Evolutionary conservation across 208 protist genomes (phyloP), one percentile per base, ranked within the genome.

Genomic region (Crithidia thermophila): DNA sequence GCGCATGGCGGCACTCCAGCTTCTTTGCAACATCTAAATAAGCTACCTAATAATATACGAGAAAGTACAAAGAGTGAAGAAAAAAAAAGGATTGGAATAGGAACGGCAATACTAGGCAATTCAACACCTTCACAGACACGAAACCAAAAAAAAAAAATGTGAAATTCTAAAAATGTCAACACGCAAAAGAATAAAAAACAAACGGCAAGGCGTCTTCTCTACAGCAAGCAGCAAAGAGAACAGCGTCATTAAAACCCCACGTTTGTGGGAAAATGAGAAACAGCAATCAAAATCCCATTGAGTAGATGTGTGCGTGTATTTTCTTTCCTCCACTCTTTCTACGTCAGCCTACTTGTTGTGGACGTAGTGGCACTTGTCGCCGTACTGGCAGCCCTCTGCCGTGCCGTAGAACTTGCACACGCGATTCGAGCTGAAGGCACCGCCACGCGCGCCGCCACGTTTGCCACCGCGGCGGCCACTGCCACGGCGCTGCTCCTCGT

Each of bases 301-400:
- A n/a, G n/a, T n/a, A n/a, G n/a, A n/a, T n/a, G n/a, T n/a, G n/a
- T n/a, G n/a, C n/a, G n/a, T n/a, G n/a, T n/a, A n/a, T n/a, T n/a
- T n/a, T n/a, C n/a, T n/a, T n/a, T n/a, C n/a, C n/a, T n/a, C n/a
- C n/a, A n/a, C n/a, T n/a, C n/a, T n/a, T n/a, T 11, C 20, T n/a
- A 33, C 11, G 1, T 8, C 4, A 43, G 23, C 9, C 46, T 71
- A 80, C 65, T 67, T 74, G 50, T 30, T 56, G 59, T 85, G 79
- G 11, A 64, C 9, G 43, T 72, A 81, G 52, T 71, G 75, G 58
- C 79, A 85, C 56, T 76, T 75, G 42, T 68, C 68, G 4, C 79
- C 79, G 65, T 66, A 81, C 67, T 74, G 70, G 49, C 79, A 85
- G 20, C 79, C 79, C 9, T 75, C 79, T 20, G 68, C 55, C 18